Evolutionary conservation across 148 eudicot genomes (phyloP).

Genomic region (Suaeda aralocaspica): DNA sequence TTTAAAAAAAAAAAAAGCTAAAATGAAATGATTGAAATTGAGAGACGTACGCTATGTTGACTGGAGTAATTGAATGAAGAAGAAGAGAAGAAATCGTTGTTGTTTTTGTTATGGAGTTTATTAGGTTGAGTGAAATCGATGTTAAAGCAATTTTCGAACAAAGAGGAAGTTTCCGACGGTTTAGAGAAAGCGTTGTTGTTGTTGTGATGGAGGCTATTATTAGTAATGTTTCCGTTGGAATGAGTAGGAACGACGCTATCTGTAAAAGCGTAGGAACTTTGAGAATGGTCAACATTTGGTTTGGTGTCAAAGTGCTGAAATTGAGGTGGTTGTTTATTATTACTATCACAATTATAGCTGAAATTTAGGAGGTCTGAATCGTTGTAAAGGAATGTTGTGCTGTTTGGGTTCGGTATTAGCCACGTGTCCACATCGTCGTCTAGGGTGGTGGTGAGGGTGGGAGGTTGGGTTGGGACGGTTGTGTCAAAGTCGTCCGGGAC

Average conservation of each 20-base stretch:
- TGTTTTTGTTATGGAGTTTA: constrained; percentile 27
- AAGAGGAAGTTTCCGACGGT: not conserved
- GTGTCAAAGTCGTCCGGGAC: constrained; percentile 17
- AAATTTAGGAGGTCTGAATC: constrained; percentile 48
- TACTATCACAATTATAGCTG: constrained; percentile 23
- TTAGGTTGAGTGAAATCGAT: constrained; percentile 53
- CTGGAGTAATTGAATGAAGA: constrained; percentile 12
- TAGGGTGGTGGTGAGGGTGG: not conserved
- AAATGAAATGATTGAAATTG: not conserved
- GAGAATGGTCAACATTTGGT: not conserved
- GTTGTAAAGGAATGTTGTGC: constrained; percentile 30
- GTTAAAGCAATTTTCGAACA: constrained; percentile 45
- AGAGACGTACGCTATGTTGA: constrained; percentile 22
- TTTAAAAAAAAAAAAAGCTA: not conserved
- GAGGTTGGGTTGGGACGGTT: not conserved
- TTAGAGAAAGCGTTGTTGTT: too few species aligned
- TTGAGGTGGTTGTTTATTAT: constrained; percentile 16
- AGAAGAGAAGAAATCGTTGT: constrained; percentile 36
- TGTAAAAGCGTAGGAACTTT: constrained; percentile 18
- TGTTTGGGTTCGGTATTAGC: constrained; percentile 53
- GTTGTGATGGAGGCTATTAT: too few species aligned
- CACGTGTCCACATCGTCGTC: constrained; percentile 52
- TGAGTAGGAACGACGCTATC: constrained; percentile 78
- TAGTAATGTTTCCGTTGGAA: constrained; percentile 22
- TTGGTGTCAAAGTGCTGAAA: not conserved